These are phyloP conservation scores for Crithidia thermophila DNA, from an alignment of 208 protist species.

Conservation along the genomic window DNA sequence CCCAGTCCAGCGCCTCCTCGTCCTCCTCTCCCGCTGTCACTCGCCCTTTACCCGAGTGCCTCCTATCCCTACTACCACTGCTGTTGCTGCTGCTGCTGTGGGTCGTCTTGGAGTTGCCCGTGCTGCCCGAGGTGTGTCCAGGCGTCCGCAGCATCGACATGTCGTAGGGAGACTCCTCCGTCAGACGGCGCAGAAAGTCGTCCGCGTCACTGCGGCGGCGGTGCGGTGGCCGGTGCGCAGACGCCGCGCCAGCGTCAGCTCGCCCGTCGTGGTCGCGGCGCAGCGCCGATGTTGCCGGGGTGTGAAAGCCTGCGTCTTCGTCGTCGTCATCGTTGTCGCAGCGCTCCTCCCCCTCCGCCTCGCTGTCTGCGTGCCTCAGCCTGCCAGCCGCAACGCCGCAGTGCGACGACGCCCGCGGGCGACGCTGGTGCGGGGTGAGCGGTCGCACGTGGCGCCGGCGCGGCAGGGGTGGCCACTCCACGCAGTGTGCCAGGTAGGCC, in stretches of 20 bases:
- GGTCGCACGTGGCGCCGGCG: slow-evolving; percentile 9
- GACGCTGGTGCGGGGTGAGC: neutral
- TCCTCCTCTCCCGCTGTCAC: slow-evolving; percentile 9
- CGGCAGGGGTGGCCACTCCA: slow-evolving; percentile 38
- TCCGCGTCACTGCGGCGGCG: slow-evolving; percentile 15
- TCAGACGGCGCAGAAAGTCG: slow-evolving; percentile 30
- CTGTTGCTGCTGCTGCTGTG: slow-evolving; percentile 8
- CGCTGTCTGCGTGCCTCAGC: neutral
- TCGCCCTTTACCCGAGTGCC: neutral
- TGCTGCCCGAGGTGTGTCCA: neutral
- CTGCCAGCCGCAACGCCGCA: neutral
- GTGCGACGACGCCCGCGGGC: neutral
- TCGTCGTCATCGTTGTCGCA: neutral
- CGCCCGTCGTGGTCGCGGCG: neutral
- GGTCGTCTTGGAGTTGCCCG: neutral
- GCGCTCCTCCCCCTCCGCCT: neutral
- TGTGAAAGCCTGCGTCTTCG: slow-evolving; percentile 7
- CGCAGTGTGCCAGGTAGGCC: slow-evolving; percentile 43
- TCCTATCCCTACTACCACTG: neutral
- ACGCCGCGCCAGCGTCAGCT: neutral
- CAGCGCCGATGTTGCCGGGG: neutral
- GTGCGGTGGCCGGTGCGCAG: neutral
- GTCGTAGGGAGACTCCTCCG: slow-evolving; percentile 32
- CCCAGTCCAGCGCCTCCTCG: neutral
- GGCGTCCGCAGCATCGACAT: slow-evolving; percentile 19